Evolutionary conservation across 2,329 filamentous ascomycete species (phyloP), one percentile per base, ranked within the genome.

Genomic region (Clathrospora elynae): DNA sequence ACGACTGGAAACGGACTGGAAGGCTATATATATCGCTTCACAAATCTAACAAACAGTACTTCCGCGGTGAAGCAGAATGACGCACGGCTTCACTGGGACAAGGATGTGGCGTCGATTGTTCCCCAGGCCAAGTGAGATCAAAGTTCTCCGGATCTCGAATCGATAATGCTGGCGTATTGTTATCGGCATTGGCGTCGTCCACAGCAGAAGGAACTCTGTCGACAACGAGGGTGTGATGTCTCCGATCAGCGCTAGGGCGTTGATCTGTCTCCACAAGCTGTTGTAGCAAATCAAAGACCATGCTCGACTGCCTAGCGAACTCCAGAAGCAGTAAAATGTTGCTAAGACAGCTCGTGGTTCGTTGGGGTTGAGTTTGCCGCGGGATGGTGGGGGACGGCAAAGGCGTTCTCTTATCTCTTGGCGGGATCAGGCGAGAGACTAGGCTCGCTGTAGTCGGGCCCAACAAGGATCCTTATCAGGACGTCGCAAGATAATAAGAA

Each of bases 341-440:
- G 41, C 51, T 55, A 53, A 42, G 48, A 34, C 18, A 12, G 23
- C 10, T 22, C 49, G 35, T 45, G 38, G 53, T 59, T 55, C 44
- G 56, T 44, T 44, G 33, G 31, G 33, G 34, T 35, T 12, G 40
- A 25, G 53, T 48, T 49, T 33, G 46, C 47, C 59, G 62, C 52
- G 62, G 62, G 64, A 60, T 64, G 48, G 57, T 59, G 62, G 59
- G 52, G 62, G 53, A 55, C 60, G 51, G 58, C 45, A 55, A 48
- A 49, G 62, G 59, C 60, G 55, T 56, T 62, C 46, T 57, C 64
- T 67, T 68, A 68, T 68, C 64, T 68, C 62, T 66, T 64, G 60
- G 59, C 59, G 49, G 25, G 43, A 36, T 38, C 50, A 49, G 49
- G 37, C 49, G 51, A 47, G 53, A 40, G 52, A 42, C 59, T 53